A percentile compares a stretch with the other conserved stretches of the same genome.
These are phyloP conservation scores for Micractinium conductrix DNA, from an alignment of 139 green algal genomes.

Conservation along the genomic window DNA sequence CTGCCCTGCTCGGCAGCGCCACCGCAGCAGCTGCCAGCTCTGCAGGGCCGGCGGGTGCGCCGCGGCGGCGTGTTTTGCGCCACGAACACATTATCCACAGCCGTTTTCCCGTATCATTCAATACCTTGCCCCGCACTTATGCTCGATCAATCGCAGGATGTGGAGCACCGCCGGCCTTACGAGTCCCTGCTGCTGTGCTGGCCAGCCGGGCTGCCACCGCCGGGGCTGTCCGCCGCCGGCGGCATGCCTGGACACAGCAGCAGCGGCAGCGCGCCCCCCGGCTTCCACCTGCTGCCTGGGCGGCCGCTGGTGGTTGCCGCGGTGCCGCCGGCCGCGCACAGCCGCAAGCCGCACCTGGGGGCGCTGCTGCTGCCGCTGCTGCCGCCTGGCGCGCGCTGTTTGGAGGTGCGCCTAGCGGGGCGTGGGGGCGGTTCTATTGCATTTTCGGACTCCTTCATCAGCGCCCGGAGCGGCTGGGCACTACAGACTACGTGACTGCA, in stretches of 20 bases:
- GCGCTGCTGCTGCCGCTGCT: conserved; percentile 46
- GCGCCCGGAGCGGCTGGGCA: too few species aligned
- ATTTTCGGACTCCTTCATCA: too few species aligned
- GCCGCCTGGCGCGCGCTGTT: background rate
- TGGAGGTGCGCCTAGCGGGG: conserved; percentile 40
- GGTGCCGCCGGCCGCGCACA: conserved; percentile 23
- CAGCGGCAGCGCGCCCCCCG: background rate
- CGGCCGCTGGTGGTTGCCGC: conserved; percentile 4
- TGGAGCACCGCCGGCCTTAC: conserved; percentile 71
- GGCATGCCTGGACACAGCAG: background rate
- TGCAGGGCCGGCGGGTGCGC: too few species aligned
- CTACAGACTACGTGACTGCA: too few species aligned
- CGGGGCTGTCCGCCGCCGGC: background rate
- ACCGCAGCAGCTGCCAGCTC: too few species aligned
- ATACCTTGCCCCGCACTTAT: too few species aligned
- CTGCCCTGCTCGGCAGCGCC: too few species aligned
- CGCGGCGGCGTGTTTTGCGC: too few species aligned
- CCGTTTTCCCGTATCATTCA: too few species aligned
- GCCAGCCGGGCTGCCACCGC: background rate
- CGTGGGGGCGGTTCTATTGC: too few species aligned
- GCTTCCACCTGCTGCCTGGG: conserved; percentile 20
- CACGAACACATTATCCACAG: too few species aligned
- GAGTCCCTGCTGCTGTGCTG: conserved; percentile 68
- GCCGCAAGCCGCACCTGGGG: conserved; percentile 69
- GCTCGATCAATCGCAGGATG: too few species aligned